A percentile compares a stretch with the other conserved stretches of the same genome.
Conservation (phyloP, 2,329 filamentous ascomycete genomes). For the Fusarium bulbicola region DNA sequence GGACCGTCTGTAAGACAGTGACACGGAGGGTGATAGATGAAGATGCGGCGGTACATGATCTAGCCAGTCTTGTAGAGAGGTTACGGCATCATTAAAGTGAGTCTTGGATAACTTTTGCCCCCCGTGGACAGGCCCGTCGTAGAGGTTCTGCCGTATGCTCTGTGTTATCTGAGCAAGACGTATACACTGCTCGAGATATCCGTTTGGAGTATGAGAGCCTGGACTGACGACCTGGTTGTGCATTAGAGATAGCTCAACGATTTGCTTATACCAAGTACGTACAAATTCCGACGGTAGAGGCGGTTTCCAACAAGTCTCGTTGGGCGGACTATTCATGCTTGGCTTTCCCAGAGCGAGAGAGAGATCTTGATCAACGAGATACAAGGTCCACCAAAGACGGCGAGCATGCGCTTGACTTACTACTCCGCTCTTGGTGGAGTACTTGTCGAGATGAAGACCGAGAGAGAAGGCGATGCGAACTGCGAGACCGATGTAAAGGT, state of each 20-base stretch:
- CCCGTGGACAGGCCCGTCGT: not conserved
- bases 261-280: not conserved
- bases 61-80: not conserved
- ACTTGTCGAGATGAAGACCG: rapidly evolving
- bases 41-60: not conserved
- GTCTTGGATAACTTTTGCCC: not conserved
- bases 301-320: not conserved
- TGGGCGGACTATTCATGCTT: not conserved
- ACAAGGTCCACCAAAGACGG: not conserved
- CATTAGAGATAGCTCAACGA: too few relatives aligned
- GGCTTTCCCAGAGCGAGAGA: not conserved
- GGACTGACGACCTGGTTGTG: not conserved
- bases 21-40: not conserved
- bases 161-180: not conserved
- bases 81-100: not conserved
- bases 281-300: not conserved
- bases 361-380: not conserved
- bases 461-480: not conserved
- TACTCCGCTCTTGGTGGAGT: not conserved
- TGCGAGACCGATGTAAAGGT: not conserved
- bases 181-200: not conserved
- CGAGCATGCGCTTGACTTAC: rapidly evolving
- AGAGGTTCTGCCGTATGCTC: not conserved
- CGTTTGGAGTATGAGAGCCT: not conserved
- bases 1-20: not conserved